Conservation (phyloP, 1,284 basidiomycete species). For the Ustilago cynodontis region DNA sequence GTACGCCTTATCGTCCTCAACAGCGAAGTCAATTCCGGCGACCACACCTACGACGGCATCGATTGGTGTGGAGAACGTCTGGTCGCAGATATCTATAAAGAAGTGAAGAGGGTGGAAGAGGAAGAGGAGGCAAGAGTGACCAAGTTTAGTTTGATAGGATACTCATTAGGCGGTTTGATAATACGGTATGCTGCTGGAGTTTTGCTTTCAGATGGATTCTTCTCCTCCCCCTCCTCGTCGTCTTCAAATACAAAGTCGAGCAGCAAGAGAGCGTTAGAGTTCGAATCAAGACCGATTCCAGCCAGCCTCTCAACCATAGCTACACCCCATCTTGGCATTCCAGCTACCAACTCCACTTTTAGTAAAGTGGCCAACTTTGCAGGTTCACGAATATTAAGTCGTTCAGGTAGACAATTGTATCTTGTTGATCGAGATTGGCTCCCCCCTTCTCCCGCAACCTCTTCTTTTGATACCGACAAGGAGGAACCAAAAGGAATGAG, state of each 20-base stretch:
- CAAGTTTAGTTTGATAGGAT: conserved; percentile 70
- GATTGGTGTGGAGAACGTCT: conserved; percentile 81
- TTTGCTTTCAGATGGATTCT: conserved; percentile 73
- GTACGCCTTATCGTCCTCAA: conserved; percentile 73
- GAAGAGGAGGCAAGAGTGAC: conserved; percentile 30
- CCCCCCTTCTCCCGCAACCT: conserved; percentile 2
- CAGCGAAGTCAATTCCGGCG: conserved; percentile 75
- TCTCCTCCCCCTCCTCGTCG: conserved; percentile 11
- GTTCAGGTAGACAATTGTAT: conserved; percentile 36
- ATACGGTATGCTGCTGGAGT: conserved; percentile 82
- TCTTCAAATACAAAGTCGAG: neutral
- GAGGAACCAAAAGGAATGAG: conserved; percentile 1
- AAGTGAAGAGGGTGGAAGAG: conserved; percentile 34
- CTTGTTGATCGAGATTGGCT: conserved; percentile 49
- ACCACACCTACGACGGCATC: conserved; percentile 80
- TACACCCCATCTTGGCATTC: conserved; percentile 81
- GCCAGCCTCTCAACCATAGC: conserved; percentile 80
- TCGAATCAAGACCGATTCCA: conserved; percentile 28
- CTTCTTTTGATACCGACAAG: neutral
- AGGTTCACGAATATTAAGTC: conserved; percentile 63
- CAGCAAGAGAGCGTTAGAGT: no score
- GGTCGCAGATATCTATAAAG: conserved; percentile 74
- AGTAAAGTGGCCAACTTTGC: conserved; percentile 76
- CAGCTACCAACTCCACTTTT: conserved; percentile 66
- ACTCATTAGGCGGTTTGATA: conserved; percentile 84